Base-by-base conservation (phyloP, 371 early-diverging fungal species). In the Mortierella sp. region DNA sequence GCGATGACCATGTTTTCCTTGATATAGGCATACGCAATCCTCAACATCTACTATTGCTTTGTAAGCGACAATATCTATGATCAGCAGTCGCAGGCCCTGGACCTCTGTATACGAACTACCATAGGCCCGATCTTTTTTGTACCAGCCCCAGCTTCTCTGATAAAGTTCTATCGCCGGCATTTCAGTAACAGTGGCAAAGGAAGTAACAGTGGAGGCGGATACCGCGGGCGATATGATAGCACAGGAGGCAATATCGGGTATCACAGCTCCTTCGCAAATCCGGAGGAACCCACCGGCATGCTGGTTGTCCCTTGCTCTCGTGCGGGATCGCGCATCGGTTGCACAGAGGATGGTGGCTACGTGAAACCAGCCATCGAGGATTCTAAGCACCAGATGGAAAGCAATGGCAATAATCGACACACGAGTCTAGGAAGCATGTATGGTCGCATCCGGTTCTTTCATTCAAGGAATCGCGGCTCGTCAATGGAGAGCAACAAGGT, bases 401-500 rank as follows among this genome's bases (percentile, higher is more conserved):
- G 27, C 43, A 54, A 56, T 48, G 43, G 34, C 26, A 53, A 34
- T 19, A 24, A 50, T 23, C 43, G 24, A 17, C 43, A 46, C 0
- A 19, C 50, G 3, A 69, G 52, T 44, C 17, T 54, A 6, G 61
- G 61, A 6, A 66, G 61, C n/a, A 39, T 30, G 15, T 53, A 50
- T 43, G 51, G 51, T 24, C 56, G 56, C n/a, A 30, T 69, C 28
- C 44, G 52, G 3, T 32, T 61, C 24, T 70, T 69, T 43, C 70
- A 55, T 5, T 55, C 48, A 23, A 37, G 65, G 44, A 61, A 50
- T 31, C 60, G 76, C 14, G 76, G 64, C 7, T 14, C 61, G 17
- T 69, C 76, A 19, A 61, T 44, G 52, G 70, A 70, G 42, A 76
- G 76, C 55, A 69, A 48, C 41, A 60, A 64, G n/a, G 47, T 64